Conservation (phyloP, 139 green algal genomes). For the Volvox africanus region DNA sequence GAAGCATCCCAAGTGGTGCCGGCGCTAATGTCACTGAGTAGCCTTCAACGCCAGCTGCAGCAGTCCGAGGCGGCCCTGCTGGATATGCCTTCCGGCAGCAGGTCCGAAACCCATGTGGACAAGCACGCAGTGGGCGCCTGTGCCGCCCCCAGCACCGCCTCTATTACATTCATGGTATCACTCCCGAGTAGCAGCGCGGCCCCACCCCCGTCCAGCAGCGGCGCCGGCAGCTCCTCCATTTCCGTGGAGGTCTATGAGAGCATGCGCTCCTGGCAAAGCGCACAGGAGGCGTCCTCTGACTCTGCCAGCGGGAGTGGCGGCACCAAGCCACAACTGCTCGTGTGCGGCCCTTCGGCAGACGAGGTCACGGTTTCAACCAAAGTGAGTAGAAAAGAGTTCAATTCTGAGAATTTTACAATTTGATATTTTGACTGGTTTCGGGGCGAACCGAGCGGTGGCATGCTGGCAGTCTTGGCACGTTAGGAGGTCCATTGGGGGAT, state of each 20-base stretch:
- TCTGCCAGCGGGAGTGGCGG: not conserved
- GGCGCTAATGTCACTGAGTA: not conserved
- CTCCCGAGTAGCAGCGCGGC: not conserved
- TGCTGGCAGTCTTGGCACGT: too few species aligned
- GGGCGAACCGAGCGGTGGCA: too few species aligned
- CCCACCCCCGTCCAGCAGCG: not conserved
- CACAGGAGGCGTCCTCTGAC: not conserved
- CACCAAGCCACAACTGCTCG: not conserved
- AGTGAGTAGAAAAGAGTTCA: not conserved
- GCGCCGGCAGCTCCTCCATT: not conserved
- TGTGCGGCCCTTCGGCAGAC: constrained; percentile 4
- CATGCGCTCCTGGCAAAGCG: constrained; percentile 19
- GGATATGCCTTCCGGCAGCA: not conserved
- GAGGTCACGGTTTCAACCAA: constrained; percentile 25
- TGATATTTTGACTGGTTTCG: too few species aligned
- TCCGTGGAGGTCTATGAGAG: not conserved
- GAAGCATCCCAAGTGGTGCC: not conserved
- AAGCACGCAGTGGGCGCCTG: not conserved
- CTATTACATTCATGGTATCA: not conserved
- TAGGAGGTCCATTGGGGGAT: too few species aligned
- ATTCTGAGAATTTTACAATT: not conserved
- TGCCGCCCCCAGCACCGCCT: not conserved
- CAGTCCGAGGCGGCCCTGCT: not conserved
- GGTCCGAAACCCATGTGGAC: not conserved
- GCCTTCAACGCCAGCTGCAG: not conserved